Evolutionary conservation across 1,284 basidiomycete genomes (phyloP), one percentile per base, ranked within the genome.

Genomic region (Puccinia horiana): DNA sequence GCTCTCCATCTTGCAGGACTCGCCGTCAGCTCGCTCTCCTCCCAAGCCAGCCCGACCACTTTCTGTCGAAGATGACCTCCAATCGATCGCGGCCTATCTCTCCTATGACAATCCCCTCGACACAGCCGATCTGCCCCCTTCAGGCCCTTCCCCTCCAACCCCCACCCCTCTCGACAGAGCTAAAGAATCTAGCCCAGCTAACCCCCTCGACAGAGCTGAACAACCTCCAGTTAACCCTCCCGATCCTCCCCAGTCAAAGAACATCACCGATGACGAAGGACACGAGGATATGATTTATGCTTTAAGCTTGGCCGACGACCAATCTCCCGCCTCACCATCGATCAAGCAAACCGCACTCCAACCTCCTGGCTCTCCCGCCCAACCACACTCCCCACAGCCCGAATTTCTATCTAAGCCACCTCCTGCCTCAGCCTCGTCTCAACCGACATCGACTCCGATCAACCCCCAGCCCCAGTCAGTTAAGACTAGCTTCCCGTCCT

Each of bases 401-500:
- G 44, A 65, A 16, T 81, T 81, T 26, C 47, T 81, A 3, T n/a
- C 69, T 40, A 56, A 73, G 42, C 72, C 79, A 29, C 79, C 72
- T 9, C 70, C 58, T 26, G 35, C 23, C n/a, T 12, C 18, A 23
- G 52, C 52, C 26, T 61, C 49, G 9, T 54, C 47, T 58, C 54
- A 37, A 26, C 32, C 52, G 8, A 8, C 35, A 37, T 73, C 78
- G 4, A 37, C 35, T n/a, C 58, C 79, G 6, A 40, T 49, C 32
- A 77, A 63, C n/a, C 42, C 76, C 11, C 75, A 81, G 23, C 58
- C 76, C 20, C 61, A 82, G 44, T 69, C 83, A 26, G 83, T 80
- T 14, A 82, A 83, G 35, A 76, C 80, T 16, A 83, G 82, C 44
- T 83, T 82, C 49, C 49, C 83, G 49, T 83, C 82, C 61, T 61